These are phyloP conservation scores for Trametes pubescens DNA, from an alignment of 1,284 basidiomycete genomes.

Conservation along the genomic window DNA sequence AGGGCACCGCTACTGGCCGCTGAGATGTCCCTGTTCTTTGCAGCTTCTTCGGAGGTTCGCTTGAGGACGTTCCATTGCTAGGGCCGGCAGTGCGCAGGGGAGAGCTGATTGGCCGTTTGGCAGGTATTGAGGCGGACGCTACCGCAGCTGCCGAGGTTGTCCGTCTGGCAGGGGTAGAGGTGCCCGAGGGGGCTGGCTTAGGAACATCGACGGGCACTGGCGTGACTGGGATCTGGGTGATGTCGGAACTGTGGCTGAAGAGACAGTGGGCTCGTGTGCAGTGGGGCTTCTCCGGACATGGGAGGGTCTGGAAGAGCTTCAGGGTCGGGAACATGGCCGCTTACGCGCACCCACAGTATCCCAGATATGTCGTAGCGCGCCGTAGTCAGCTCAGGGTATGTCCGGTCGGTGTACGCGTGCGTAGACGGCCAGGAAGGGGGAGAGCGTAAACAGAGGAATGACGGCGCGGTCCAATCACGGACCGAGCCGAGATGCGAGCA, in stretches of 20 bases:
- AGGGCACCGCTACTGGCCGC: conserved; percentile 51
- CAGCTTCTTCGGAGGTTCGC: conserved; percentile 68
- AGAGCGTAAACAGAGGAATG: background rate
- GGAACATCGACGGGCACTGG: conserved; percentile 50
- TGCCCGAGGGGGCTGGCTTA: conserved; percentile 29
- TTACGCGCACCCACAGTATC: background rate
- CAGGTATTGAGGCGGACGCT: conserved; percentile 37
- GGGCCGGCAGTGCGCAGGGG: conserved; percentile 23
- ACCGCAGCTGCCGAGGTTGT: conserved; percentile 19
- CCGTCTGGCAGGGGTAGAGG: conserved; percentile 19
- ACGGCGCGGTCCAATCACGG: background rate
- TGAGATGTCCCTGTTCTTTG: conserved; percentile 56
- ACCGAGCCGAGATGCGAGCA: background rate
- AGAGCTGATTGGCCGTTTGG: conserved; percentile 43
- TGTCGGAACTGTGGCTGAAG: conserved; percentile 64
- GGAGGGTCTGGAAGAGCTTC: conserved; percentile 63
- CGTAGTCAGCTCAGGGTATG: background rate
- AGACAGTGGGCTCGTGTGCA: conserved; percentile 66
- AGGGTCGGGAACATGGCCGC: conserved; percentile 71
- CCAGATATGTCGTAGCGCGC: background rate
- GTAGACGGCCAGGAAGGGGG: background rate
- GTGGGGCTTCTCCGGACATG: conserved; percentile 63
- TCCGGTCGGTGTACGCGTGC: background rate
- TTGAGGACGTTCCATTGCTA: conserved; percentile 33
- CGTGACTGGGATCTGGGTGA: conserved; percentile 47